A percentile compares a stretch with the other conserved stretches of the same genome.
Conservation (phyloP, 768 basidiomycete species). For the Leccinum uliginosum region DNA sequence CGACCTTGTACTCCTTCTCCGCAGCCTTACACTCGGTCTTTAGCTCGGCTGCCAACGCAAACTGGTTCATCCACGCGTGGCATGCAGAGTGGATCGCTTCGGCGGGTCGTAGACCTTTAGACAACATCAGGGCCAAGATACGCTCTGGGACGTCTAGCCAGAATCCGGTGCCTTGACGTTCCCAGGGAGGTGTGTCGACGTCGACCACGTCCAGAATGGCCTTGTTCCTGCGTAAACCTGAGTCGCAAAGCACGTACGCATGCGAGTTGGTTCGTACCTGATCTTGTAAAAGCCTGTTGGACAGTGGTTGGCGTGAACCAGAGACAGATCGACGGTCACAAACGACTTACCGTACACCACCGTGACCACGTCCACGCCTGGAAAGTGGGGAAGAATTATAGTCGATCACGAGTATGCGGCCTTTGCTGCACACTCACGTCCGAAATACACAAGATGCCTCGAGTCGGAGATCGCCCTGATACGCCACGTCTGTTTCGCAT, state of each 20-base stretch:
- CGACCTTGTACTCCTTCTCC: conserved; percentile 64
- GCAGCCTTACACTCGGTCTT: conserved; percentile 80
- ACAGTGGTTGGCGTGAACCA: not conserved
- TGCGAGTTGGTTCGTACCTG: conserved; percentile 36
- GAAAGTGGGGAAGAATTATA: not conserved
- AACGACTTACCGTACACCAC: conserved; percentile 67
- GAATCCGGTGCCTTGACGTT: conserved; percentile 65
- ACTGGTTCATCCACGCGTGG: conserved; percentile 79
- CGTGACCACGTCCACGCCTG: conserved; percentile 61
- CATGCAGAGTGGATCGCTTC: conserved; percentile 83
- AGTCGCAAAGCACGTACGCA: not conserved
- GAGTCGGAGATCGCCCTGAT: conserved; percentile 62
- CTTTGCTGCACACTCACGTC: conserved; percentile 44
- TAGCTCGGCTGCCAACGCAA: conserved; percentile 63
- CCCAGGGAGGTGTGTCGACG: conserved; percentile 73
- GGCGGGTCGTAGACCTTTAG: conserved; percentile 59
- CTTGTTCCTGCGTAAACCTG: conserved; percentile 40
- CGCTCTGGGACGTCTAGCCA: conserved; percentile 73
- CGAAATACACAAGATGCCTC: conserved; percentile 60
- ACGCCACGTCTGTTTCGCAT: conserved; percentile 72
- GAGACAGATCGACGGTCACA: not conserved
- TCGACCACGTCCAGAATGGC: conserved; percentile 73
- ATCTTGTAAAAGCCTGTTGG: conserved; percentile 74
- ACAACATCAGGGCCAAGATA: conserved; percentile 48
- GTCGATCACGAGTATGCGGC: not conserved